phyloP scores from a whole-genome alignment of 805 yeast genomes.

The Saturnispora diversa region DNA sequence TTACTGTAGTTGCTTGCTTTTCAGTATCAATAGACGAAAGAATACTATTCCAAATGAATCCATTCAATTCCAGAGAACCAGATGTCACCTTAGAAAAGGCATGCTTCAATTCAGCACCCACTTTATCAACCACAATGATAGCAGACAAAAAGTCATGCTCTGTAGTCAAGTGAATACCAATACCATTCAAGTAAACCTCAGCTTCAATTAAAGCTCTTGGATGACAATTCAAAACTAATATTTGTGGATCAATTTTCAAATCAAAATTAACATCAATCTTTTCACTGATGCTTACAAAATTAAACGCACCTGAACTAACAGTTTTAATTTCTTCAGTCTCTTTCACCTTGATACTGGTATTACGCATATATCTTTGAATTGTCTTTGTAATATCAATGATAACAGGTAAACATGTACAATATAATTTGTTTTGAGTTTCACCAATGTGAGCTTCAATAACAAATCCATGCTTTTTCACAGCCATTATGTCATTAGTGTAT shows the following conservation, averaged over 20 bases:
- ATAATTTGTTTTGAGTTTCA: conserved; percentile 62
- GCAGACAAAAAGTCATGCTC: conserved; percentile 36
- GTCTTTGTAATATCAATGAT: conserved; percentile 50
- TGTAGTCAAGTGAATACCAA: conserved; percentile 51
- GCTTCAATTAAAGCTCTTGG: conserved; percentile 93
- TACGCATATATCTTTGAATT: conserved; percentile 39
- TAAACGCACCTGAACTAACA: conserved; percentile 18
- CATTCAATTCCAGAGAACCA: conserved; percentile 51
- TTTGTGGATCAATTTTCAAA: conserved; percentile 63
- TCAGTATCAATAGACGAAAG: conserved; percentile 33
- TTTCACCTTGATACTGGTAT: conserved; percentile 6
- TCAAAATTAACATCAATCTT: conserved; percentile 57
- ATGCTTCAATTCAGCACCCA: conserved; percentile 75
- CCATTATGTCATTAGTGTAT: conserved; percentile 37
- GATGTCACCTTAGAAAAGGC: conserved; percentile 84
- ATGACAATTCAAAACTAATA: conserved; percentile 74
- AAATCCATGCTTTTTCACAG: conserved; percentile 36
- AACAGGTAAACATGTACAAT: conserved; percentile 74
- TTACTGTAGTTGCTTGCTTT: conserved; percentile 41
- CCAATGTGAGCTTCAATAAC: conserved; percentile 51
- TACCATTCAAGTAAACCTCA: conserved; percentile 61
- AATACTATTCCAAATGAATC: conserved; percentile 41
- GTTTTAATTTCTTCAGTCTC: background rate
- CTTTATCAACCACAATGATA: conserved; percentile 41
- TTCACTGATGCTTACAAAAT: conserved; percentile 40